Evolutionary conservation across 2,329 filamentous ascomycete species (phyloP), one percentile per base, ranked within the genome.

Genomic region (Diplodia corticola): DNA sequence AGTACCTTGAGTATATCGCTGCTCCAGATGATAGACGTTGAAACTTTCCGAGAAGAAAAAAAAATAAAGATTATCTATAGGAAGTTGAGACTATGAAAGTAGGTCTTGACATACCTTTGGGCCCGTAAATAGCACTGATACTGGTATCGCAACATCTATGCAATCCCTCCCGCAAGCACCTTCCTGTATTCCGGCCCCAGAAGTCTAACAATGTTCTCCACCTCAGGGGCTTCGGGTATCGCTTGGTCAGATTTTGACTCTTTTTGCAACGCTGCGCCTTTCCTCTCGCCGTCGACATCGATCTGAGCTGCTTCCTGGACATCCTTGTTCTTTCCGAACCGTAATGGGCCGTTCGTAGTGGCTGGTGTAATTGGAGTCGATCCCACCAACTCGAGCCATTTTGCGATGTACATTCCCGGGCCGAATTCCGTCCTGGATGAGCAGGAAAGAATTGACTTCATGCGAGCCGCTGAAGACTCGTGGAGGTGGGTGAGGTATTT

Each of bases 371-470:
- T 88, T 53, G 83, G 75, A 0, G 91, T 91, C n/a, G 83, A 80
- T 73, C 93, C 88, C 3, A 93, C 80, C 6, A 93, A 80, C 0
- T 85, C 80, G 73, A 92, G 89, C 91, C 91, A 93, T 59, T 87
- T 84, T 1, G 86, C 83, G 26, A 93, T 84, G 73, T 90, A 93
- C 54, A 90, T 85, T 1, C 91, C 91, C 0, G 91, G 90, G 3
- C 75, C 73, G 44, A 72, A 68, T 46, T 68, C 59, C 68, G 63
- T 68, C 53, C 70, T 67, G 55, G 69, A 68, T 40, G 72, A 80
- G 22, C 48, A 33, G 51, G 50, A 64, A 68, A 91, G 80, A 26
- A 92, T 83, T 1, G 78, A 76, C 63, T 87, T 84, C 67, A 91
- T 83, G 1, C 86, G 84, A 0, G 76, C 72, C 1, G 76, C 76